Evolutionary conservation across 1,284 basidiomycete genomes (phyloP).

Genomic region (Cutaneotrichosporon cutaneum): DNA sequence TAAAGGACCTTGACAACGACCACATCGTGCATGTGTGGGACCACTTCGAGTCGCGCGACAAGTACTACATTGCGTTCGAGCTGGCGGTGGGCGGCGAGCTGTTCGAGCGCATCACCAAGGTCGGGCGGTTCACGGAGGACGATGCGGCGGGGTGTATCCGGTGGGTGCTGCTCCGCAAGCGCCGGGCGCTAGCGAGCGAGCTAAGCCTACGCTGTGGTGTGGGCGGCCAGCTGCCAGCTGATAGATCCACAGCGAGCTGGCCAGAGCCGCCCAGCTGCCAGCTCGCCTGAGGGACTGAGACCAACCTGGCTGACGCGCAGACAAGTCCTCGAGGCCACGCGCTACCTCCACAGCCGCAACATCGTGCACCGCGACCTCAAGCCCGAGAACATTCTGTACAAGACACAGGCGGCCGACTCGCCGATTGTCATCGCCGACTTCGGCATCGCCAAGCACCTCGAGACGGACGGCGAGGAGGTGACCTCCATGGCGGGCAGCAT

Average conservation of each 20-base stretch:
- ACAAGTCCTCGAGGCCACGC: conserved; percentile 70
- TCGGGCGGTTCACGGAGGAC: conserved; percentile 84
- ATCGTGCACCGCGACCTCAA: conserved; percentile 92
- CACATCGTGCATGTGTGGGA: conserved; percentile 69
- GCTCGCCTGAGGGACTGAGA: too few species aligned
- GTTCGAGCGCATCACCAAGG: conserved; percentile 76
- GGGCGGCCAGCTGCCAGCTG: too few species aligned
- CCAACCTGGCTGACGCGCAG: conserved; percentile 27
- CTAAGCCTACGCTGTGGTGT: too few species aligned
- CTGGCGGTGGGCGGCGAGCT: conserved; percentile 86
- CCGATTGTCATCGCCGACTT: conserved; percentile 93
- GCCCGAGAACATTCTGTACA: conserved; percentile 94
- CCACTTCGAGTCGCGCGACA: conserved; percentile 80
- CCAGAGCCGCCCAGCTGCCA: too few species aligned
- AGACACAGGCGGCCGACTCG: conserved; percentile 67
- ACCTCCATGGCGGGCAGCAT: conserved; percentile 82
- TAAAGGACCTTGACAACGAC: conserved; percentile 79
- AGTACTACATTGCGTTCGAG: conserved; percentile 89
- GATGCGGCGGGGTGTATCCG: conserved; percentile 73
- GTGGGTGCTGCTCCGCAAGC: too few species aligned
- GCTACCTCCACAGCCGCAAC: conserved; percentile 78
- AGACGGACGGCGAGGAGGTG: conserved; percentile 70
- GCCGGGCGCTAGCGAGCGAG: neutral
- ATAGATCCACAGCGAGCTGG: too few species aligned
- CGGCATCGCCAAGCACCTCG: conserved; percentile 89